These are phyloP conservation scores for Cicer cuneatum DNA, from an alignment of 306 rosid genomes.

Conservation along the genomic window DNA sequence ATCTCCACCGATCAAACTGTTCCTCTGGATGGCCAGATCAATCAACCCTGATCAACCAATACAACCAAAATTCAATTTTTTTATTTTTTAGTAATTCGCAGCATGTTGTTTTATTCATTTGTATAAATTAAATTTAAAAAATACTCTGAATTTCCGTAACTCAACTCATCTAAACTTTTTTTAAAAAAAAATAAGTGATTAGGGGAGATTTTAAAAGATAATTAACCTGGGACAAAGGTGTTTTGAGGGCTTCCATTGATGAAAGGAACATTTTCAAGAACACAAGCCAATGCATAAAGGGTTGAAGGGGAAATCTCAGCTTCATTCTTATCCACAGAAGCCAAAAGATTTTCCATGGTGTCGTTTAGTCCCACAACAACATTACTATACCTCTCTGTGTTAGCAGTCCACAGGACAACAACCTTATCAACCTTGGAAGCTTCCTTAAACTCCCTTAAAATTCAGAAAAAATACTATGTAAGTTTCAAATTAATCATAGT, in stretches of 20 bases:
- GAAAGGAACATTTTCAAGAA: conserved; percentile 81
- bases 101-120: no score
- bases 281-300: conserved; percentile 82
- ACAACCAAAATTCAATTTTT: conserved; percentile 1
- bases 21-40: conserved; percentile 80
- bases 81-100: no score
- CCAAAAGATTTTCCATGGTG: conserved; percentile 77
- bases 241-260: conserved; percentile 98
- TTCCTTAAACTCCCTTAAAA: conserved; percentile 84
- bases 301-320: conserved; percentile 98
- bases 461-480: conserved; percentile 15
- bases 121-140: no score
- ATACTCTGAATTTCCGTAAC: neutral
- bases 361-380: conserved; percentile 82
- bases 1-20: conserved; percentile 93
- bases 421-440: conserved; percentile 79
- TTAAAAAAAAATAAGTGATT: neutral
- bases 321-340: conserved; percentile 84
- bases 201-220: neutral
- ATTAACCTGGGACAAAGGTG: conserved; percentile 86
- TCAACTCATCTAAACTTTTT: neutral
- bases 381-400: conserved; percentile 96
- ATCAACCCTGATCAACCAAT: conserved; percentile 69
- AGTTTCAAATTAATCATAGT: conserved; percentile 29
- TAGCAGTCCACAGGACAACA: conserved; percentile 97